phyloP scores from a whole-genome alignment of 1,284 basidiomycete species.

The Boletus smithii region DNA sequence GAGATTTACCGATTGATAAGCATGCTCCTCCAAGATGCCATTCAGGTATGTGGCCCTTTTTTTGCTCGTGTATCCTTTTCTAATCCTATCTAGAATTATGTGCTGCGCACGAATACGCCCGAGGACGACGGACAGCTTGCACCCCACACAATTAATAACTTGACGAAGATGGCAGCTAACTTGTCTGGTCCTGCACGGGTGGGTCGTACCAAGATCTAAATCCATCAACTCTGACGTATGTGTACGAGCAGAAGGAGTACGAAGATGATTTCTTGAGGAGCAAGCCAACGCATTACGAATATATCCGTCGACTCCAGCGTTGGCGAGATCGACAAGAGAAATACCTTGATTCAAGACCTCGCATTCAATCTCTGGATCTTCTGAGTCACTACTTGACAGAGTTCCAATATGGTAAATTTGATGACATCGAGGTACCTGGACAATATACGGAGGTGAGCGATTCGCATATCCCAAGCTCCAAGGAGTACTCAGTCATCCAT shows the following conservation, averaged over 20 bases:
- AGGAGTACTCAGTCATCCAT: slow-evolving; percentile 1
- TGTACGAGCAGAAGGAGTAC: slow-evolving; percentile 67
- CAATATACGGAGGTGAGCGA: slow-evolving; percentile 88
- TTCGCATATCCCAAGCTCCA: background rate
- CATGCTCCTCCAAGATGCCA: slow-evolving; percentile 74
- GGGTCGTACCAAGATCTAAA: slow-evolving; percentile 23
- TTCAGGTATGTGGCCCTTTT: slow-evolving; percentile 46
- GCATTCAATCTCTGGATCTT: slow-evolving; percentile 84
- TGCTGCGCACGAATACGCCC: slow-evolving; percentile 58
- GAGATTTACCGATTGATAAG: slow-evolving; percentile 93
- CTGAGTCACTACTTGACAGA: slow-evolving; percentile 94
- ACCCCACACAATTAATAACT: slow-evolving; percentile 52
- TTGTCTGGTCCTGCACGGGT: slow-evolving; percentile 67
- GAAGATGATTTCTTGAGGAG: slow-evolving; percentile 88
- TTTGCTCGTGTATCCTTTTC: slow-evolving; percentile 1
- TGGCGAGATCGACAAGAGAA: slow-evolving; percentile 95
- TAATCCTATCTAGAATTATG: slow-evolving; percentile 55
- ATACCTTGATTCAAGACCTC: slow-evolving; percentile 78
- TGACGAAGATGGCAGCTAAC: slow-evolving; percentile 75
- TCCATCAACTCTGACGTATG: slow-evolving; percentile 4
- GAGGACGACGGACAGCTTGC: slow-evolving; percentile 80
- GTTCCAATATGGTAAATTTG: slow-evolving; percentile 97
- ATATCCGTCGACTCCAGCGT: slow-evolving; percentile 84
- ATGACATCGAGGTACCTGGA: slow-evolving; percentile 97
- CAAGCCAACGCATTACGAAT: slow-evolving; percentile 83